Percentiles rank a stretch among this genome's conserved stretches.
Evolutionary conservation across 306 rosid species (phyloP).

Genomic region (Prosopis cineraria): DNA sequence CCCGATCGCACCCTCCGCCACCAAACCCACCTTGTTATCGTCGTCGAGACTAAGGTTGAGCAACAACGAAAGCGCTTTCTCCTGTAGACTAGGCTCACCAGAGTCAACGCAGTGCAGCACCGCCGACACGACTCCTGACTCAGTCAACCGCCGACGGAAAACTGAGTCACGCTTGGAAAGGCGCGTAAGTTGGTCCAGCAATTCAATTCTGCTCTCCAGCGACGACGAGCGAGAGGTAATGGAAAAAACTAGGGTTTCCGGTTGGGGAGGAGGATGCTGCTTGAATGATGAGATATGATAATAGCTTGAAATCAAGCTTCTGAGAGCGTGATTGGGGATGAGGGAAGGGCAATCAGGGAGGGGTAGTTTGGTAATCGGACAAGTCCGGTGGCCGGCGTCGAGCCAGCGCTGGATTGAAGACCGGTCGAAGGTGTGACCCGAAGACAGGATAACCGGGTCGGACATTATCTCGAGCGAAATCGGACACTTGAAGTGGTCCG

Average conservation of each 20-base stretch:
- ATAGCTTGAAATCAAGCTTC: slow-evolving; percentile 68
- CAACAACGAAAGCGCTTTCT: slow-evolving; percentile 63
- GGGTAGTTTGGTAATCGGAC: slow-evolving; percentile 78
- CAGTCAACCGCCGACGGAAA: slow-evolving; percentile 61
- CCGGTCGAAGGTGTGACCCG: slow-evolving; percentile 89
- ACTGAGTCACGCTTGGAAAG: slow-evolving; percentile 66
- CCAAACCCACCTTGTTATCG: slow-evolving; percentile 81
- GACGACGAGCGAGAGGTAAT: slow-evolving; percentile 51
- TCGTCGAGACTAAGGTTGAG: slow-evolving; percentile 73
- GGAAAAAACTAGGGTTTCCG: slow-evolving; percentile 56
- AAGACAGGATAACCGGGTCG: slow-evolving; percentile 79
- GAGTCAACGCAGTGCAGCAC: slow-evolving; percentile 61
- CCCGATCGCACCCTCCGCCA: slow-evolving; percentile 71
- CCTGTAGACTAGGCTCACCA: slow-evolving; percentile 44
- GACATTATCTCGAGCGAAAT: slow-evolving; percentile 80
- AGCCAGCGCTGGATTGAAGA: slow-evolving; percentile 79
- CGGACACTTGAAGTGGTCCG: slow-evolving; percentile 82
- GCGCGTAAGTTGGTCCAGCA: slow-evolving; percentile 59
- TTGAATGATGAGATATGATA: slow-evolving; percentile 41
- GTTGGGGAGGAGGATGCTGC: slow-evolving; percentile 39
- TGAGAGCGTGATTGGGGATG: slow-evolving; percentile 85
- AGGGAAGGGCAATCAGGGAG: slow-evolving; percentile 63
- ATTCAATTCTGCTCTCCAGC: slow-evolving; percentile 47
- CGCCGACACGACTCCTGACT: slow-evolving; percentile 65
- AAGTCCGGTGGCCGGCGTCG: slow-evolving; percentile 79